These are phyloP conservation scores for Mortierella polycephala DNA, from an alignment of 371 early-diverging fungal species.

Conservation along the genomic window DNA sequence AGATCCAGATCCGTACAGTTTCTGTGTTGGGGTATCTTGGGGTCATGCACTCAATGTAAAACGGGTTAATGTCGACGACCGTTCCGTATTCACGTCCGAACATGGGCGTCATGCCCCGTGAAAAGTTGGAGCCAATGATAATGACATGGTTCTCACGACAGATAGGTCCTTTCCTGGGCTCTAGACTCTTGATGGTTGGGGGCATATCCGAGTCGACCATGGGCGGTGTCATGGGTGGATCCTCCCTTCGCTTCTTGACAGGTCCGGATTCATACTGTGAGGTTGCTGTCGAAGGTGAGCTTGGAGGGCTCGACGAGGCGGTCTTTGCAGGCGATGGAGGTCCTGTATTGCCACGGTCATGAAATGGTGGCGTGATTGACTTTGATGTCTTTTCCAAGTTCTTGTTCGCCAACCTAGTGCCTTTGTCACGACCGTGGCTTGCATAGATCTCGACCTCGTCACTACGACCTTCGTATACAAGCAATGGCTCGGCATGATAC, in stretches of 20 bases:
- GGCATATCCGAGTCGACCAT: constrained; percentile 28
- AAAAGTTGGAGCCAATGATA: constrained; percentile 46
- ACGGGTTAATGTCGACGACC: constrained; percentile 40
- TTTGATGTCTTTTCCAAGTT: constrained; percentile 25
- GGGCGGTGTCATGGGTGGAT: constrained; percentile 40
- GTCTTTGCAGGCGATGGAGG: constrained; percentile 52
- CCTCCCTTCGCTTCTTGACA: constrained; percentile 41
- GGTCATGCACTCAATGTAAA: constrained; percentile 40
- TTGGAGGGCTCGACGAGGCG: constrained; percentile 35
- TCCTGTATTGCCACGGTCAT: constrained; percentile 20
- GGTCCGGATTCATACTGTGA: constrained; percentile 27
- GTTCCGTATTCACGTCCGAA: constrained; percentile 46
- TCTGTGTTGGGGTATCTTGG: constrained; percentile 35
- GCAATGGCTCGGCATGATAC: constrained; percentile 17
- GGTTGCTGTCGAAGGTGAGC: constrained; percentile 25
- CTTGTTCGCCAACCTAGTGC: constrained; percentile 23
- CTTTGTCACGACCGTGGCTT: constrained; percentile 45
- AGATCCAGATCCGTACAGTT: constrained; percentile 35
- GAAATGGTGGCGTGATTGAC: constrained; percentile 25
- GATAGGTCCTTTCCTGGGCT: constrained; percentile 42
- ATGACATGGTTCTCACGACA: constrained; percentile 50
- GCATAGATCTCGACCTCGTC: constrained; percentile 52
- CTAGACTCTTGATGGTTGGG: constrained; percentile 38
- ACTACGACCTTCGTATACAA: constrained; percentile 43
- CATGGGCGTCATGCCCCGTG: constrained; percentile 43